Evolutionary conservation across 106 monocot species (phyloP), one percentile per base, ranked within the genome.

Genomic region (Dendrobium officinale): DNA sequence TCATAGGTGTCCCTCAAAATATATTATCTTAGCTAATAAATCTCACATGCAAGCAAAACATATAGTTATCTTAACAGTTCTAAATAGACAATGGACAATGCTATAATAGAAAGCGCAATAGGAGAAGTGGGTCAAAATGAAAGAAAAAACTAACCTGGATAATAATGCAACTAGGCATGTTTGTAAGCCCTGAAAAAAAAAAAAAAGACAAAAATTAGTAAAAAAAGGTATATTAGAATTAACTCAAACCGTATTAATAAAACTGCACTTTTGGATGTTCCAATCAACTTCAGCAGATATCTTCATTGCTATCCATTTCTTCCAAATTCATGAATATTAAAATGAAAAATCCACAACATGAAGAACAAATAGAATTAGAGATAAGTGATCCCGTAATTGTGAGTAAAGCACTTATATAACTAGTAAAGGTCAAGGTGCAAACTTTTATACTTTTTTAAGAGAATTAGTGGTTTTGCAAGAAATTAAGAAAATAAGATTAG

Each of bases 101-200:
- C 43, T 74, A 44, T 9, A 44, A 42, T n/a, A 74, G 41, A 44
- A 74, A 74, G 11, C 4, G 44, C 29, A 77, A 48, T 27, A 45
- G 55, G 15, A 24, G 54, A 68, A 54, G 27, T 18, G 0, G 19
- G n/a, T 9, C 27, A 70, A 80, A 55, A 68, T 16, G 47, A 78
- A 61, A 55, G 27, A 47, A 73, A 49, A n/a, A 42, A 26, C 85
- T 70, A 78, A 91, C 88, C 82, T 64, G 66, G 88, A 88, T 47
- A 83, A 77, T 48, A 83, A 44, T 56, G 83, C 83, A 55, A 79
- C 83, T 59, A 83, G 73, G 74, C 83, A 83, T 20, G 78, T 83
- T 83, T 83, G 83, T 67, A 99, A 83, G 67, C 95, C 98, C 98
- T 98, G 89, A 80, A 90, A 55, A 42, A 86, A 56, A 42, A n/a